Evolutionary conservation across 2,329 filamentous ascomycete genomes (phyloP), one percentile per base, ranked within the genome.

Genomic region (Aspergillus piperis): DNA sequence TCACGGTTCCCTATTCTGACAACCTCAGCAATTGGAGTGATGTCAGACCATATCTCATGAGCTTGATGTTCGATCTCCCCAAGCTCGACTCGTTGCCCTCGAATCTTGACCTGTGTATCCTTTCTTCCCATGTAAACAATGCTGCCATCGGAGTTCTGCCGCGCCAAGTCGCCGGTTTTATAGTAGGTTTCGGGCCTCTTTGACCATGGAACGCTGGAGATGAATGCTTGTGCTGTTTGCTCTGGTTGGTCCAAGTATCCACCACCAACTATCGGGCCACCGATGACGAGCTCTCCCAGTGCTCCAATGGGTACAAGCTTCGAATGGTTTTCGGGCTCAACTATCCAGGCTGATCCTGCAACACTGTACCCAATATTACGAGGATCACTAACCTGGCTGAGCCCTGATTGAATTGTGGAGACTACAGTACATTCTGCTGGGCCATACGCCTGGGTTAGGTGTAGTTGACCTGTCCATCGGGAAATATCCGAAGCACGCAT

Each of bases 141-240:
- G 5, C 25, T 42, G 1, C 62, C 62, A 27, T 62, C 77, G 73
- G 4, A 84, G 71, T 0, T 80, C 77, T 0, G 76, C 68, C 0
- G 79, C 80, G 42, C 64, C 3, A 66, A 27, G 30, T 66, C 64
- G 4, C 64, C 59, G 0, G 62, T 66, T 13, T 51, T 49, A 25
- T 61, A 66, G 5, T 62, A 54, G 3, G 7, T 19, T 1, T 8
- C 13, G 8, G 32, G 32, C 41, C 19, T 13, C 13, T 21, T 39
- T 21, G 19, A 36, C 30, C 61, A 61, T 3, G 13, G 8, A 3
- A 58, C 55, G 2, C 3, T 19, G 6, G 47, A 15, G 0, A 66
- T 30, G 32, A 64, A 60, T 1, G 52, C 11, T 4, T 27, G 50
- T 1, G 27, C 13, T 2, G 58, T 62, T 11, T 60, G 55, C 17